Conservation (phyloP, 78 protist genomes). For the Protostelium mycophagum region DNA sequence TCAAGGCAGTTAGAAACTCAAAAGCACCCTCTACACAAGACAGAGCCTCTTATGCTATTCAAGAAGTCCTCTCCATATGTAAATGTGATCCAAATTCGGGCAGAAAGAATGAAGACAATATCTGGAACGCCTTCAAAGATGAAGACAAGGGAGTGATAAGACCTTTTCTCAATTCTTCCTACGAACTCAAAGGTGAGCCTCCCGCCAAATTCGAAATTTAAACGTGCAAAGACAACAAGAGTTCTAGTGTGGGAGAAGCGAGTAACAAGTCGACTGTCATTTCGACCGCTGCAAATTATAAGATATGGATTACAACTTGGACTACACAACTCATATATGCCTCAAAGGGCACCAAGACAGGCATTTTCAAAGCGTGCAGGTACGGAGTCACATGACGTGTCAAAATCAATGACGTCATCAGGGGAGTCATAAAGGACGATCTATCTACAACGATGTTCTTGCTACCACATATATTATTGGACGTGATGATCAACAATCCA, state of each 20-base stretch:
- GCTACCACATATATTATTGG: constrained; percentile 29
- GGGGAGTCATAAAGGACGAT: constrained; percentile 51
- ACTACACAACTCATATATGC: constrained; percentile 3
- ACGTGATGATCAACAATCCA: constrained; percentile 9
- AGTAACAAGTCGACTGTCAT: not conserved
- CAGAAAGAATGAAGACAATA: not conserved
- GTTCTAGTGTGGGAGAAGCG: not conserved
- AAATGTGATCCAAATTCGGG: not conserved
- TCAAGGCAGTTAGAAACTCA: constrained; percentile 27
- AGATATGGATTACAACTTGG: constrained; percentile 38
- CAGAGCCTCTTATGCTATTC: constrained; percentile 64
- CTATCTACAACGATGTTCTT: constrained; percentile 37
- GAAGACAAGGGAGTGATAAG: constrained; percentile 20
- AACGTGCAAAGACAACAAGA: too few relatives aligned
- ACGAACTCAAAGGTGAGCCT: not conserved
- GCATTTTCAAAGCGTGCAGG: constrained; percentile 34
- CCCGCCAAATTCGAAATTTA: too few relatives aligned
- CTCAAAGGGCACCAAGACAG: constrained; percentile 13
- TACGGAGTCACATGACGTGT: not conserved
- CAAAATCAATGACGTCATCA: not conserved
- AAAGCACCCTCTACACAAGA: constrained; percentile 41
- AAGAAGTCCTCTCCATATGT: constrained; percentile 37
- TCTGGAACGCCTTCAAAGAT: constrained; percentile 2
- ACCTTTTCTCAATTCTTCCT: constrained; percentile 28
- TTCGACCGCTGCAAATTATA: not conserved